Evolutionary conservation across 2,329 filamentous ascomycete genomes (phyloP), one percentile per base, ranked within the genome.

Genomic region (Pseudohalonectria lignicola): DNA sequence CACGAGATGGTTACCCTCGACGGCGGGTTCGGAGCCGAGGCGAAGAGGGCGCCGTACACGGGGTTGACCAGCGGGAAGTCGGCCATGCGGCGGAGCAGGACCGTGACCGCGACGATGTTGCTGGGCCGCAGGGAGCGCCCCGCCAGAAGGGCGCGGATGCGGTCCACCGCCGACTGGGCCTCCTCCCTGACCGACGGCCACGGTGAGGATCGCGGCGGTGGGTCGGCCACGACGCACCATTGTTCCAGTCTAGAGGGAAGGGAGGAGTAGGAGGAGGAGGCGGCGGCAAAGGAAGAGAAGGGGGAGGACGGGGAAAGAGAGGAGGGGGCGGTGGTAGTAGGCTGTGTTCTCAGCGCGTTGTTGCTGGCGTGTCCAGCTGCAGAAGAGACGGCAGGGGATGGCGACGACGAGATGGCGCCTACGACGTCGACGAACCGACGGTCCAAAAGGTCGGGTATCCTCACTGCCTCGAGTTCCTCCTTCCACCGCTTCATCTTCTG

Each of bases 1-100:
- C 82, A 83, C 1, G 86, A 80, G 35, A 96, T 74, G 5, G 87
- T 94, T 36, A 93, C 82, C 36, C 92, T 67, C 1, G 88, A 78
- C 0, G 92, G 86, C 1, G 92, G 92, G 46, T 88, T 94, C 0
- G 88, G 82, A 35, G 71, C 66, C 8, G 37, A 62, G n/a, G n/a
- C n/a, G 58, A 96, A 96, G 31, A 87, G 70, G 8, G 70, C 66
- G 5, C 76, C 78, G 57, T 96, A 98, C 44, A 82, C 63, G 19
- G 64, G 57, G 58, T 96, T 96, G 48, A 94, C 66, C 13, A 63
- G 51, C 0, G 76, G 66, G 56, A 96, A 98, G 58, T 87, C 78
- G 16, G 72, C 56, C 82, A 96, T 95, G 40, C 70, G 71, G 37
- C 82, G 77, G 25, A 98, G 73, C 35, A 93, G 62, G 37, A 96